A percentile compares a stretch with the other conserved stretches of the same genome.
Conservation (phyloP, 1,284 basidiomycete genomes). For the Pseudozyma thailandica region DNA sequence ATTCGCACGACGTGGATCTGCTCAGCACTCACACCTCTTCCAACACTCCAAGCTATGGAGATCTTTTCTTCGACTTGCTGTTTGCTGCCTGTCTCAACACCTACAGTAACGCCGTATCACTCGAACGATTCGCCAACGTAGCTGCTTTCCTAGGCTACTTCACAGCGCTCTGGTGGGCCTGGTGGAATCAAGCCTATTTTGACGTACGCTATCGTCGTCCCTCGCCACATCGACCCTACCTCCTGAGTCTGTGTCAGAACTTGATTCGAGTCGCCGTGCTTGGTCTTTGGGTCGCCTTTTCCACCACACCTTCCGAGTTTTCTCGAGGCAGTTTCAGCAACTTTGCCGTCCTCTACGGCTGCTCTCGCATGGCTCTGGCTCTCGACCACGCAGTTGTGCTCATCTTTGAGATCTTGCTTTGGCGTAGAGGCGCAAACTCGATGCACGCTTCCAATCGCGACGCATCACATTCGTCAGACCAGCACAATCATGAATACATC, state of each 20-base stretch:
- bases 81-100: constrained; percentile 46
- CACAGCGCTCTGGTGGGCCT: constrained; percentile 45
- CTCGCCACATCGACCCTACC: constrained; percentile 11
- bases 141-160: constrained; percentile 47
- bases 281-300: constrained; percentile 45
- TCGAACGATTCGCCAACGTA: constrained; percentile 28
- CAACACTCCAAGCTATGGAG: constrained; percentile 37
- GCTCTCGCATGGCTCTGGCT: constrained; percentile 32
- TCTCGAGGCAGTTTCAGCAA: constrained; percentile 42
- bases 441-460: background rate
- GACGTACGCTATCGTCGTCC: constrained; percentile 43
- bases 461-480: too few relatives aligned
- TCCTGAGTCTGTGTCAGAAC: constrained; percentile 30
- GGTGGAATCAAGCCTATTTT: constrained; percentile 48
- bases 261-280: constrained; percentile 38
- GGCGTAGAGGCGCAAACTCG: background rate
- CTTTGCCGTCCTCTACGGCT: constrained; percentile 42
- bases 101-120: constrained; percentile 36
- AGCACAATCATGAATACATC: too few relatives aligned
- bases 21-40: constrained; percentile 19
- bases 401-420: constrained; percentile 8
- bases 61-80: constrained; percentile 50
- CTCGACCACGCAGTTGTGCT: constrained; percentile 25
- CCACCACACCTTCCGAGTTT: constrained; percentile 50
- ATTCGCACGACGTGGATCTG: background rate